Base-by-base conservation (phyloP, 768 basidiomycete species). In the Sutorius australiensis region DNA sequence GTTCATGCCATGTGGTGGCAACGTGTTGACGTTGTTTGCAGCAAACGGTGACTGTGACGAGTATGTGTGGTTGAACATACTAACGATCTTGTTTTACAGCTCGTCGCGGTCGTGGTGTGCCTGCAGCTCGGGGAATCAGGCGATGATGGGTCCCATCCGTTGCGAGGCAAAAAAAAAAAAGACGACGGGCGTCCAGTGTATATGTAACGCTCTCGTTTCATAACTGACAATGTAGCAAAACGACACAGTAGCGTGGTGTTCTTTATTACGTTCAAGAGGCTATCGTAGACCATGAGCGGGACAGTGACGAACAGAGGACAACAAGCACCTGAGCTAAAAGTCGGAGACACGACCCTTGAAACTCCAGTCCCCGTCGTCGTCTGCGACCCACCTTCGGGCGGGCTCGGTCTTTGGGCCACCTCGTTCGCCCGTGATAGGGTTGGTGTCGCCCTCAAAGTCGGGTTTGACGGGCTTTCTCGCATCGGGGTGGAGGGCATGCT, bases 361-460 rank as follows among this genome's bases (percentile, higher is more conserved):
- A 60, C 90, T 94, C 92, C 92, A 95, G 64, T 94, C 92, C 3
- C 87, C 87, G 41, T 78, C 76, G 34, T 76, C 71, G 47, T 70
- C 70, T 6, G 68, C 63, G 16, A 72, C 73, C 82, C 83, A 86
- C 46, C 73, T 78, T 33, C 72, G 66, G 10, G 94, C 79, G 13
- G 93, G 93, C 66, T 95, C 93, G 30, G 75, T 77, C 74, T 94
- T 95, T 19, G 93, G 93, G 0, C 93, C 93, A 0, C 89, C 91
- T 43, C 79, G 72, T 69, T 95, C 93, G 12, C 93, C 93, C 3
- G 93, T 95, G 2, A 59, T 59, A 1, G 92, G 93, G 61, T 95
- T 93, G 34, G 76, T 68, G 40, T 92, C 84, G 17, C 92, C 93
- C 52, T 87, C 82, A 61, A 93, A 94, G 59, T 89, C 85, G 10